Conservation (phyloP, 2,329 filamentous ascomycete species). For the Neonectria coccinea region DNA sequence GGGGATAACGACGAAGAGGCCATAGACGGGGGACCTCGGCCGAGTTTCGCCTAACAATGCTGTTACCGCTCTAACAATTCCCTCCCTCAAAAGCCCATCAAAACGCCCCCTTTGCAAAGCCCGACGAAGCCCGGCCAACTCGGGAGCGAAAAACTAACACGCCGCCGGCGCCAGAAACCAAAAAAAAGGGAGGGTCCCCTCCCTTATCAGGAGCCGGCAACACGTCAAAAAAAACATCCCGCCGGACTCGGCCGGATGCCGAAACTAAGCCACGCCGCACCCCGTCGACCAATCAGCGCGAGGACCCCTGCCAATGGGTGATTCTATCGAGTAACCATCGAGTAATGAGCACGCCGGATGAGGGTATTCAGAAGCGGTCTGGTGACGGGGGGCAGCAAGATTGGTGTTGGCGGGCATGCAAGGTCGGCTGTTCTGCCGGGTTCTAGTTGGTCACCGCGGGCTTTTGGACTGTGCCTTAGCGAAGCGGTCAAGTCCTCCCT, state of each 20-base stretch:
- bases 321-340: constrained; percentile 62
- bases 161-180: constrained; percentile 19
- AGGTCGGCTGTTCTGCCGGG: constrained; percentile 2
- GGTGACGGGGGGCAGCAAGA: background rate
- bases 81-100: background rate
- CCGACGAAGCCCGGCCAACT: constrained; percentile 17
- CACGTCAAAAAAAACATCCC: constrained; percentile 13
- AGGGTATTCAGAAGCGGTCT: constrained; percentile 27
- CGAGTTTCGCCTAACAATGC: background rate
- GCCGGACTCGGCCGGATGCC: constrained; percentile 44
- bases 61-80: constrained; percentile 21
- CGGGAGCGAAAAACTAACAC: background rate
- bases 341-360: constrained; percentile 48
- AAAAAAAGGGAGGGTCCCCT: background rate
- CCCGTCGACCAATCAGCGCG: constrained; percentile 39
- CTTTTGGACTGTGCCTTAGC: background rate
- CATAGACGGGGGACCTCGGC: background rate
- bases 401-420: constrained; percentile 2
- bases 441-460: background rate
- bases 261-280: constrained; percentile 8
- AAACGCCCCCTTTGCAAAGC: background rate
- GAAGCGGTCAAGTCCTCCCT: constrained; percentile 5
- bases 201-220: constrained; percentile 33
- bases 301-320: constrained; percentile 37
- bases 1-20: constrained; percentile 17